Percentiles rank a stretch among this genome's conserved stretches.
phyloP scores from a whole-genome alignment of 2,329 filamentous ascomycete genomes.

The Cyphellophora attinorum region DNA sequence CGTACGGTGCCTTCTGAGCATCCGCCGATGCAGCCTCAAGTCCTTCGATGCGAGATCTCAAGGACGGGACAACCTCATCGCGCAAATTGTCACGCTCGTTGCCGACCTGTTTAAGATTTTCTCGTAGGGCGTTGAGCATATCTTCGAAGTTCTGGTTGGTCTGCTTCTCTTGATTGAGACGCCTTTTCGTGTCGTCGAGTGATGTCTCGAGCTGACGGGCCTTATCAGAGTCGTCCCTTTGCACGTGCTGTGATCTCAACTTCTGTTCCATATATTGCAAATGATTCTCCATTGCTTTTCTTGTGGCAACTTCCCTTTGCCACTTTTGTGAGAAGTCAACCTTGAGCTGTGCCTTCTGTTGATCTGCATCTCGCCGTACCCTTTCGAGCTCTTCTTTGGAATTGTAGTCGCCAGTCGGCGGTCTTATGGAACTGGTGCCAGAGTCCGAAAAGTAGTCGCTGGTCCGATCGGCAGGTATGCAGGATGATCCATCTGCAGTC shows the following conservation, averaged over 20 bases:
- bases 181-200: slow-evolving; percentile 73
- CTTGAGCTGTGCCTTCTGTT: slow-evolving; percentile 79
- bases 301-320: slow-evolving; percentile 70
- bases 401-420: slow-evolving; percentile 50
- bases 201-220: slow-evolving; percentile 69
- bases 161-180: slow-evolving; percentile 73
- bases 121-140: slow-evolving; percentile 70
- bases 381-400: slow-evolving; percentile 65
- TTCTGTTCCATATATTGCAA: slow-evolving; percentile 74
- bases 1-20: slow-evolving; percentile 64
- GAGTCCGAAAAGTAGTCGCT: slow-evolving; percentile 99
- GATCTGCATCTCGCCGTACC: slow-evolving; percentile 73
- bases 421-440: slow-evolving; percentile 74
- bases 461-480: slow-evolving; percentile 51
- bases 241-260: slow-evolving; percentile 42
- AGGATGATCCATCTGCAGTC: slow-evolving; percentile 67
- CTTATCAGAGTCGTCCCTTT: slow-evolving; percentile 45
- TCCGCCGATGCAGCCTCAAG: slow-evolving; percentile 44
- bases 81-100: slow-evolving; percentile 88
- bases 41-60: slow-evolving; percentile 58
- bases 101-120: slow-evolving; percentile 69
- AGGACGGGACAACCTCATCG: slow-evolving; percentile 74
- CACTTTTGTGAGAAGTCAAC: slow-evolving; percentile 77
- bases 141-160: slow-evolving; percentile 93
- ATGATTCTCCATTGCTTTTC: slow-evolving; percentile 71